Evolutionary conservation across 352 stramenopile species (phyloP).

Genomic region (Phytopythium chamaehyphon): DNA sequence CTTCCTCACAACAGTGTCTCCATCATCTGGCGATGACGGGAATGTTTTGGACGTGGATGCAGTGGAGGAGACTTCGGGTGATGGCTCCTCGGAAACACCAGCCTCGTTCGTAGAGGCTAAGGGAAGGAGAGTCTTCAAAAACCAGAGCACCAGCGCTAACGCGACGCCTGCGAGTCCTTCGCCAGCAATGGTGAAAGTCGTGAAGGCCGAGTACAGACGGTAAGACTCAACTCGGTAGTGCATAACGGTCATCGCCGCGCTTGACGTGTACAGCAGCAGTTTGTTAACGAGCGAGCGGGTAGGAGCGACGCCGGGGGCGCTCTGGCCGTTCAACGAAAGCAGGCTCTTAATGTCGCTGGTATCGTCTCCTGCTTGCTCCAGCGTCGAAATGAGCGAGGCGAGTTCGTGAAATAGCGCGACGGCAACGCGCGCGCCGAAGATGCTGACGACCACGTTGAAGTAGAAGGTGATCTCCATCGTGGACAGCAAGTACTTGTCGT

Average conservation of each 20-base stretch:
- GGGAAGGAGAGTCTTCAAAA: background rate
- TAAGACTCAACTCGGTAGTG: conserved; percentile 4
- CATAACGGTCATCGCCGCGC: conserved; percentile 5
- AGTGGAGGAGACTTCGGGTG: background rate
- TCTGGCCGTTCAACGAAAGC: background rate
- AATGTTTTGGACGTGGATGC: background rate
- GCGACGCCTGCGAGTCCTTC: conserved; percentile 1
- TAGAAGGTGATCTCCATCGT: conserved; percentile 7
- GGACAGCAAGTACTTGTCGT: conserved; percentile 1
- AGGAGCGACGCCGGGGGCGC: background rate
- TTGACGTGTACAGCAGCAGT: conserved; percentile 3
- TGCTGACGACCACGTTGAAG: conserved; percentile 5
- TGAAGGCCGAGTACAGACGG: conserved; percentile 2
- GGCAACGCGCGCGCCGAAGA: background rate
- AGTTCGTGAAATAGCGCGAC: background rate
- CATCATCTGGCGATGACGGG: conserved; percentile 1
- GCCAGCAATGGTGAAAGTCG: conserved; percentile 3
- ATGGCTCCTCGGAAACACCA: background rate
- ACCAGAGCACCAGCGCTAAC: background rate
- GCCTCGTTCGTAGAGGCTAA: no score
- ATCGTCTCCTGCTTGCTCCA: background rate
- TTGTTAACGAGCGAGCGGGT: conserved; percentile 1
- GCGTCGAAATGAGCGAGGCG: background rate
- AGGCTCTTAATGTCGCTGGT: background rate
- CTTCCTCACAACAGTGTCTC: background rate